Evolutionary conservation across 306 rosid species (phyloP).

Genomic region (Cucurbita argyrosperma): DNA sequence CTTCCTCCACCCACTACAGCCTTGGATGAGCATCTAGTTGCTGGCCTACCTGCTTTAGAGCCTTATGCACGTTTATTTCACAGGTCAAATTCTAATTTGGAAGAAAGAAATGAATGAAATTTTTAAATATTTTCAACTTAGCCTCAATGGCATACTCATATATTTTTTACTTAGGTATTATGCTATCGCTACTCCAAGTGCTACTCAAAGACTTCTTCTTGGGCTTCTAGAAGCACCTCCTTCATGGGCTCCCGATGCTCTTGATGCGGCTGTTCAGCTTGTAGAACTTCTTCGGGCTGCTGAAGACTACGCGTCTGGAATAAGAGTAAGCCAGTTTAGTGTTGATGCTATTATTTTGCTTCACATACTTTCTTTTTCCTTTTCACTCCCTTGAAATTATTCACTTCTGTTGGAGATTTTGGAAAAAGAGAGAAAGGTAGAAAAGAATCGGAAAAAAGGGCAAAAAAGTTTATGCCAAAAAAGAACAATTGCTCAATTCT

Average conservation of each 20-base stretch:
- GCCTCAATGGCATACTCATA: neutral
- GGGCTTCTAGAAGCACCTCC: constrained; percentile 99
- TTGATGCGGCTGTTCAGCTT: constrained; percentile 98
- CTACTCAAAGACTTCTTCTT: constrained; percentile 96
- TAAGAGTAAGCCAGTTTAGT: constrained; percentile 54
- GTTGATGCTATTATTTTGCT: neutral
- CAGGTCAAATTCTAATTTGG: constrained; percentile 32
- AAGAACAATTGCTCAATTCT: neutral
- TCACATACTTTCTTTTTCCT: constrained; percentile 1
- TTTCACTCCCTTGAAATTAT: neutral
- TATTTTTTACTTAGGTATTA: constrained; percentile 49
- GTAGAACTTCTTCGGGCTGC: constrained; percentile 99
- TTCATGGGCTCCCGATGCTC: constrained; percentile 99
- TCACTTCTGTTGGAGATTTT: neutral
- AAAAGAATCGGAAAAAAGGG: neutral
- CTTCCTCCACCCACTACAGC: constrained; percentile 99
- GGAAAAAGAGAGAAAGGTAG: neutral
- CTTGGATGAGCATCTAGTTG: constrained; percentile 93
- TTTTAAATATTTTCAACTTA: neutral
- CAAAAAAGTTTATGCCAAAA: neutral
- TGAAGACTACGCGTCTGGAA: constrained; percentile 93
- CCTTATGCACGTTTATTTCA: constrained; percentile 97
- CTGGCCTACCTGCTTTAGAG: constrained; percentile 96
- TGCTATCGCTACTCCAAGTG: constrained; percentile 99
- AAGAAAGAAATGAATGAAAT: neutral